phyloP scores from a whole-genome alignment of 2,329 filamentous ascomycete species.

The Colletotrichum truncatum region DNA sequence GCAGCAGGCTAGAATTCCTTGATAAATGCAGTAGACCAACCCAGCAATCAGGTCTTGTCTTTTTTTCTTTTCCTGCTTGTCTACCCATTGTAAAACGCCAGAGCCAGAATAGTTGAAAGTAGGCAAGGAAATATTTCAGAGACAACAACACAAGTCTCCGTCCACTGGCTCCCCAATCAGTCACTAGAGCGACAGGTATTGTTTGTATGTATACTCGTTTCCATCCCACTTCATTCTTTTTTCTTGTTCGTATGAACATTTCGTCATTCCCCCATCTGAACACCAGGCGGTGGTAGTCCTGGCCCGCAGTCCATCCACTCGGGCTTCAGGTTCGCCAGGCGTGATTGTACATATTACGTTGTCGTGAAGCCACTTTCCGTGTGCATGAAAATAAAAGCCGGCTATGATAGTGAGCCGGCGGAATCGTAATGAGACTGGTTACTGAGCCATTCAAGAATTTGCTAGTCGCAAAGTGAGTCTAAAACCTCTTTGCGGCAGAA shows the following conservation, averaged over 20 bases:
- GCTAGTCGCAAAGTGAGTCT: neutral
- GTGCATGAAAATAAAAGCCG: slow-evolving; percentile 4
- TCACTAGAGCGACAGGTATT: neutral
- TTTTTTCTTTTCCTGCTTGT: slow-evolving; percentile 23
- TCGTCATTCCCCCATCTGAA: slow-evolving; percentile 13
- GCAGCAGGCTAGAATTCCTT: neutral
- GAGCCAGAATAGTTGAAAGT: neutral
- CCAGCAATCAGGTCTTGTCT: slow-evolving; percentile 1
- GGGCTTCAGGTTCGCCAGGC: neutral
- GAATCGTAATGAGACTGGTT: neutral
- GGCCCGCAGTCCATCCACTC: neutral
- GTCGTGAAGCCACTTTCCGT: slow-evolving; percentile 3
- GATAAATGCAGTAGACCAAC: slow-evolving; percentile 7
- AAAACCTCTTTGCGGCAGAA: neutral
- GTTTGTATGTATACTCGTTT: neutral
- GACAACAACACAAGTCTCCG: neutral
- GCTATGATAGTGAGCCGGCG: neutral
- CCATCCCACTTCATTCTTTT: neutral
- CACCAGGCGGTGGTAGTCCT: neutral
- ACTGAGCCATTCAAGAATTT: neutral
- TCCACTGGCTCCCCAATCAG: neutral
- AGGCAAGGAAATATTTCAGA: neutral
- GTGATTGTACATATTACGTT: slow-evolving; percentile 8
- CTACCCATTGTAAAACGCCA: slow-evolving; percentile 25
- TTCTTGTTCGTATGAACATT: slow-evolving; percentile 5